Conservation (phyloP, 2,329 filamentous ascomycete species). For the Diaporthe citriasiana region DNA sequence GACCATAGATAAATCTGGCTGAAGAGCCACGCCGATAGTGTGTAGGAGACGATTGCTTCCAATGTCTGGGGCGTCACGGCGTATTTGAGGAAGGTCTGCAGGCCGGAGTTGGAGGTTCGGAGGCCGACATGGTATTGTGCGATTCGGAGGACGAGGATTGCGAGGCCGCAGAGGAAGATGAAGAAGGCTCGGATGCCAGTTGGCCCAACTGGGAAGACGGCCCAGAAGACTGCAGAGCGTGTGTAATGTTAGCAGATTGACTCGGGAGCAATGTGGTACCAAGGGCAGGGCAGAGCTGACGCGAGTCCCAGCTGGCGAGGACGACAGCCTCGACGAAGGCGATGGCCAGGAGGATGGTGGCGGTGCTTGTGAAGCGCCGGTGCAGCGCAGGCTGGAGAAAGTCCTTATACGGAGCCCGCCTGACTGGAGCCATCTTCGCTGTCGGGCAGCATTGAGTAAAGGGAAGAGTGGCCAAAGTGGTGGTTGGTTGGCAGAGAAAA, state of each 20-base stretch:
- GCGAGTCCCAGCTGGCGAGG: conserved; percentile 77
- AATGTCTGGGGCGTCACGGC: conserved; percentile 72
- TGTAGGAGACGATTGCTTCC: conserved; percentile 82
- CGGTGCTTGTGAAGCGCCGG: conserved; percentile 85
- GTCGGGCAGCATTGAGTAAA: conserved; percentile 58
- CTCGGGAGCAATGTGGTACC: too few species aligned
- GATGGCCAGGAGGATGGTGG: conserved; percentile 75
- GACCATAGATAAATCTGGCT: conserved; percentile 86
- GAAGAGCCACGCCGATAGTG: conserved; percentile 83
- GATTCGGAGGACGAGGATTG: conserved; percentile 88
- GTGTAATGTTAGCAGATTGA: conserved; percentile 10
- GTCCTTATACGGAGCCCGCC: conserved; percentile 81
- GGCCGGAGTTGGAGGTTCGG: conserved; percentile 78
- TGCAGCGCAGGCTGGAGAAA: conserved; percentile 92
- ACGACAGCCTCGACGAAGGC: conserved; percentile 81
- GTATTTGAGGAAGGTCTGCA: conserved; percentile 73
- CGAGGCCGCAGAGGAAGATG: conserved; percentile 82
- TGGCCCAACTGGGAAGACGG: conserved; percentile 85
- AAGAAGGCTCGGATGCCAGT: conserved; percentile 81
- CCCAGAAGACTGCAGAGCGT: conserved; percentile 76
- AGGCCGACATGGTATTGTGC: conserved; percentile 83
- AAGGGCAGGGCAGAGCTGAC: conserved; percentile 62
- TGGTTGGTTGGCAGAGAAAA: conserved; percentile 10
- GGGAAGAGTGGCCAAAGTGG: conserved; percentile 37
- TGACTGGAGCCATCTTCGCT: conserved; percentile 68